Percentiles rank a stretch among this genome's conserved stretches.
Conservation (phyloP, 1,284 basidiomycete genomes). For the Leccinum cinnamomeum region DNA sequence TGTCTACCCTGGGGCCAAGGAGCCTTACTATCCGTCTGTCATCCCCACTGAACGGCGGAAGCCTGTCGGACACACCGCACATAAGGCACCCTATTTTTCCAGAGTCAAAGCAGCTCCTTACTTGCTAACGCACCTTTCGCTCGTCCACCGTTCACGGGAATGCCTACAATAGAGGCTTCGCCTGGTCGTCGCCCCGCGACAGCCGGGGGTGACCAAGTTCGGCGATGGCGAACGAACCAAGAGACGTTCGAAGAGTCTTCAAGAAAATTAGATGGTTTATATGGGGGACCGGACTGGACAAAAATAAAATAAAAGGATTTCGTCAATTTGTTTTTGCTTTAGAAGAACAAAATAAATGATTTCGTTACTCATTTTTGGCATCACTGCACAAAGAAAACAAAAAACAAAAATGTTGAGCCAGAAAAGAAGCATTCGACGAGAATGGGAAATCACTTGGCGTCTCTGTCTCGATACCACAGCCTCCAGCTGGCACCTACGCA, state of each 20-base stretch:
- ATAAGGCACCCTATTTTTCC: slow-evolving; percentile 33
- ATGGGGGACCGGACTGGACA: no score
- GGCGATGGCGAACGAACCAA: slow-evolving; percentile 39
- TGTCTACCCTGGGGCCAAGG: slow-evolving; percentile 33
- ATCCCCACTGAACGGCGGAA: slow-evolving; percentile 34
- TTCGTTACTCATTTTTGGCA: no score
- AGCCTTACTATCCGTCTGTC: slow-evolving; percentile 34
- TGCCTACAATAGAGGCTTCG: slow-evolving; percentile 10
- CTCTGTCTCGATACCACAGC: no score
- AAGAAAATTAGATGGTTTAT: slow-evolving; percentile 50
- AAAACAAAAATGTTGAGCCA: no score
- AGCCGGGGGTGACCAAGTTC: slow-evolving; percentile 31
- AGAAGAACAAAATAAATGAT: no score
- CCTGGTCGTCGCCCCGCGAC: slow-evolving; percentile 30
- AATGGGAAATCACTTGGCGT: no score
- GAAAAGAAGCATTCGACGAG: no score
- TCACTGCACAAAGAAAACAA: no score
- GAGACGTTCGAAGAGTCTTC: slow-evolving; percentile 52
- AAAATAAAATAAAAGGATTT: no score
- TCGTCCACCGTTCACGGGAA: slow-evolving; percentile 33
- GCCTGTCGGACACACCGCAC: slow-evolving; percentile 38
- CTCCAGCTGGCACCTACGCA: no score
- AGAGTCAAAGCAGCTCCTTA: slow-evolving; percentile 31
- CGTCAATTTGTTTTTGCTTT: no score
- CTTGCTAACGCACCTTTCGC: slow-evolving; percentile 33